phyloP scores from a whole-genome alignment of 2,329 filamentous ascomycete species.

The Rugonectria rugulosa region DNA sequence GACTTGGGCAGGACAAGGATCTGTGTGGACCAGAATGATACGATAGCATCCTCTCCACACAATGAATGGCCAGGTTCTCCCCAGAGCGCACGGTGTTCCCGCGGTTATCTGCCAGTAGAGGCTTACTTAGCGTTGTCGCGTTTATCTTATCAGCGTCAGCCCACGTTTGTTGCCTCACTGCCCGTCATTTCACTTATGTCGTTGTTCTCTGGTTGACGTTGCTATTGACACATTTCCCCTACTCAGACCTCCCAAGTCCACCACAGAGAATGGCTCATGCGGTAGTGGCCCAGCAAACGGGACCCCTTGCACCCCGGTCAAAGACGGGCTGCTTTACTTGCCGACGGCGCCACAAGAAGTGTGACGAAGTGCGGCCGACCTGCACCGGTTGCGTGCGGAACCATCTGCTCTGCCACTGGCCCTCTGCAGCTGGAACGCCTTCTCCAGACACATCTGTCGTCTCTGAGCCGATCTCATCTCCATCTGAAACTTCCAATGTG shows the following conservation, averaged over 20 bases:
- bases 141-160: slow-evolving; percentile 18
- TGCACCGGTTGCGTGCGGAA: slow-evolving; percentile 17
- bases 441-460: background rate
- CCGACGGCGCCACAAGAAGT: slow-evolving; percentile 16
- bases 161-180: background rate
- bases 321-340: slow-evolving; percentile 19
- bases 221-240: background rate
- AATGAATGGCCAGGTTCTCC: slow-evolving; percentile 5
- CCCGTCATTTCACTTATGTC: background rate
- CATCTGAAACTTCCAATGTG: background rate
- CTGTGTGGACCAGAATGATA: background rate
- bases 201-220: no score
- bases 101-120: slow-evolving; percentile 13
- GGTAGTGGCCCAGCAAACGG: background rate
- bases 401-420: slow-evolving; percentile 15
- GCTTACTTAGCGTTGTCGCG: slow-evolving; percentile 8
- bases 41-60: background rate
- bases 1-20: background rate
- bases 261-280: background rate
- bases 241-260: background rate
- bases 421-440: background rate
- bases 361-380: slow-evolving; percentile 10
- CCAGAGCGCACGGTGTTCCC: slow-evolving; percentile 5
- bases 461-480: background rate
- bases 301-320: slow-evolving; percentile 11